Conservation (phyloP, 2,329 filamentous ascomycete genomes). For the Neurospora sp. region DNA sequence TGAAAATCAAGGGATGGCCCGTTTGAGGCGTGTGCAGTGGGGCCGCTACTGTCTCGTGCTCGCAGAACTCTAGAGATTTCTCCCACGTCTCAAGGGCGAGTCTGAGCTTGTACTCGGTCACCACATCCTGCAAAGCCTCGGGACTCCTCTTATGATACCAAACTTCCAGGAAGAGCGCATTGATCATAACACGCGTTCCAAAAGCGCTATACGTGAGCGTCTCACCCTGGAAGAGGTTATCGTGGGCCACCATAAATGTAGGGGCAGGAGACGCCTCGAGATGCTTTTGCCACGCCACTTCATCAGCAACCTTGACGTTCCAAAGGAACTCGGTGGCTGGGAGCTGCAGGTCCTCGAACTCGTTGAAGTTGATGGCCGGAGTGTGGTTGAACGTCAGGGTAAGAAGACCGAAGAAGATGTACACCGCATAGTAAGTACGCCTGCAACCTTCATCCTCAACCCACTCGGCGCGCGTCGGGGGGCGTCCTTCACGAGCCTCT, state of each 20-base stretch:
- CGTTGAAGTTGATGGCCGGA: slow-evolving; percentile 94
- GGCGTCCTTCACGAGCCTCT: slow-evolving; percentile 68
- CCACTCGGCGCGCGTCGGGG: slow-evolving; percentile 80
- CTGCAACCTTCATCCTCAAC: slow-evolving; percentile 93
- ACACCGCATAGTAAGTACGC: slow-evolving; percentile 95
- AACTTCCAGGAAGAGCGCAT: slow-evolving; percentile 92
- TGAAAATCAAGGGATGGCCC: slow-evolving; percentile 93
- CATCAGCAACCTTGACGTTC: slow-evolving; percentile 74
- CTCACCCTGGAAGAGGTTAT: slow-evolving; percentile 91
- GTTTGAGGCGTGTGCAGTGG: slow-evolving; percentile 91
- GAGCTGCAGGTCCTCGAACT: slow-evolving; percentile 86
- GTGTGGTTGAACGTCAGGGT: slow-evolving; percentile 97
- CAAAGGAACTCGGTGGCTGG: slow-evolving; percentile 90
- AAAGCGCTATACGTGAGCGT: slow-evolving; percentile 89
- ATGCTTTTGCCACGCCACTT: slow-evolving; percentile 74
- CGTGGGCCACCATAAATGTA: slow-evolving; percentile 89
- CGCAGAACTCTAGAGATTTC: slow-evolving; percentile 85
- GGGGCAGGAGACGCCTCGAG: slow-evolving; percentile 61
- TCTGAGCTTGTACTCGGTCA: slow-evolving; percentile 95
- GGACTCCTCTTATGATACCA: slow-evolving; percentile 99
- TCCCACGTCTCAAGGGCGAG: slow-evolving; percentile 98
- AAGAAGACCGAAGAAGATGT: slow-evolving; percentile 95
- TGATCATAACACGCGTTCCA: slow-evolving; percentile 96
- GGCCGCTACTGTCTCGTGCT: slow-evolving; percentile 80
- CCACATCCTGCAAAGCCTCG: slow-evolving; percentile 93